Evolutionary conservation across 345 rosid genomes (phyloP), one percentile per base, ranked within the genome.

Genomic region (Boechera stricta): DNA sequence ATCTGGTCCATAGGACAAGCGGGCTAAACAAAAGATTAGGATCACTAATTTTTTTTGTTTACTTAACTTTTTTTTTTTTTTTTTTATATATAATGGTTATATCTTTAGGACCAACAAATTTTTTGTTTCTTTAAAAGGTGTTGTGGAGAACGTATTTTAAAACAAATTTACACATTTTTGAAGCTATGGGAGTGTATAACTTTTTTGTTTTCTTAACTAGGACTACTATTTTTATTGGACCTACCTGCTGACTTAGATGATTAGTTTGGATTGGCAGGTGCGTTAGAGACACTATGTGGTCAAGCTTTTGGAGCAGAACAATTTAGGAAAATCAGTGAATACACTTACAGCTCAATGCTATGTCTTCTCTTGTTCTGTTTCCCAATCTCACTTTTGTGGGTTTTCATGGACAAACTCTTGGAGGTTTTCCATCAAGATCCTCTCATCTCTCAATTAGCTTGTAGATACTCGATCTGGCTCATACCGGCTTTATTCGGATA

Each of bases 261-360:
- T 67, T 47, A 80, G 83, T 21, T 67, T 66, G 94, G 94, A 32
- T 38, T 89, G 71, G 76, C 83, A 33, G 85, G 94, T 72, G 94
- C 84, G 7, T 61, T 86, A 48, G 94, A 89, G 53, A 89, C 94
- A 53, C 65, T 86, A 0, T 85, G 89, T 64, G 91, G 91, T 12
- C 90, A 87, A 83, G 90, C 90, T 18, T 86, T 81, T 73, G 94
- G 94, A 72, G 91, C 91, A 49, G 56, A 77, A 45, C 88, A 86
- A 77, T 84, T 74, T 55, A 77, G 75, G 35, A 85, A 77, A 60
- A 72, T 90, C 10, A 76, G 84, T 73, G 55, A 75, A 21, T 85
- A 85, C 5, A 81, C 85, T 21, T 87, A 83, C 70, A 45, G 73
- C 67, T 78, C 84, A 16, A 77, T 77, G 36, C 33, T 81, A n/a